Base-by-base conservation (phyloP, 805 yeast species). In the Suhomyces sp. region DNA sequence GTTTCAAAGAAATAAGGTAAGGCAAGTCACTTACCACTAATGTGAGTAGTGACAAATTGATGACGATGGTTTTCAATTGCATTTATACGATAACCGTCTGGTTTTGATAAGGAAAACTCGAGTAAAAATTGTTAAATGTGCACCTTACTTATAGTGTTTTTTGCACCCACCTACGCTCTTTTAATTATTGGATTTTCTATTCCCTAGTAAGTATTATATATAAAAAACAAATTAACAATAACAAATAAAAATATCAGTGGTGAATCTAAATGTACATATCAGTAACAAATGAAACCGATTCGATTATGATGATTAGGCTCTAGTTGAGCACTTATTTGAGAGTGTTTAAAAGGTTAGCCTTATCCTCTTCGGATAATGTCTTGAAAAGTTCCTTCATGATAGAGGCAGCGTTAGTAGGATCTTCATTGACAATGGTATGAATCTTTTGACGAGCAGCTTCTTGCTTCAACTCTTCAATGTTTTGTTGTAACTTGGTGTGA, bases 361-460 rank as follows among this genome's bases (percentile, higher is more conserved):
- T 64, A 33, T 68, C 68, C 14, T 58, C 65, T 18, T 56, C 63
- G 15, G 70, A 46, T 46, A 67, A 57, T 23, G 54, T 34, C 21
- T 55, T 40, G 26, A 68, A 41, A 33, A 58, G 62, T 24, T 64
- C 70, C 50, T 64, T 63, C 39, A 68, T 50, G 13, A 58, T 66
- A 12, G 50, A 39, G 22, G 56, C 46, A 23, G 66, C 64, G 25
- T 48, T 48, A 2, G 44, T 22, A 11, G 63, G 46, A 49, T 66
- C 61, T 28, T 60, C 63, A 33, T 44, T 57, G 46, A 68, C 55
- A 38, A 79, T 62, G 46, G 72, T 73, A 28, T 83, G 79, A 52
- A 85, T 64, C 28, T 74, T 77, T 57, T 77, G 79, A 45, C 83
- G 83, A 43, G 79, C 74, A 26, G 76, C 68, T 56, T 84, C 93